Evolutionary conservation across 192 early-diverging fungal genomes (phyloP).

Genomic region (Gamsiella multidivaricata): DNA sequence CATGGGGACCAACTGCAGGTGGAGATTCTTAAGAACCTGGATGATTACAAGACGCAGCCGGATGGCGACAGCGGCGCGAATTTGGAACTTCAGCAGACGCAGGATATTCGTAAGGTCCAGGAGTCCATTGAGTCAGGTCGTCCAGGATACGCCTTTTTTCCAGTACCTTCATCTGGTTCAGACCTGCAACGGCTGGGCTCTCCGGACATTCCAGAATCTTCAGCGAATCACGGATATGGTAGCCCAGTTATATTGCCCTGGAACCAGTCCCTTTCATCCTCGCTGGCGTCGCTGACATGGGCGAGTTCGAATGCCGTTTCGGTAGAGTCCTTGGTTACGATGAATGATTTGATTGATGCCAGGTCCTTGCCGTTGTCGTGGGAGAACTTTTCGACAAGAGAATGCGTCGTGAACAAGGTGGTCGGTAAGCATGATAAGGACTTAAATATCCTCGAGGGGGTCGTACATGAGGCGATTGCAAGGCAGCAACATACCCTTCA

Average conservation of each 20-base stretch:
- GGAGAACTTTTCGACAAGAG: conserved; percentile 48
- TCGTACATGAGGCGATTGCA: conserved; percentile 36
- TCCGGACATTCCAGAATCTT: neutral
- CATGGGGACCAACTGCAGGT: conserved; percentile 40
- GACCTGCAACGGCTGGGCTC: neutral
- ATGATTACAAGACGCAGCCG: conserved; percentile 17
- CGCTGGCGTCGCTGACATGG: conserved; percentile 16
- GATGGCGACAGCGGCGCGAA: conserved; percentile 7
- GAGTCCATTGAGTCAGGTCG: conserved; percentile 45
- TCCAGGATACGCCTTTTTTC: conserved; percentile 31
- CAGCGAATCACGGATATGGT: neutral
- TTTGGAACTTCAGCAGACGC: conserved; percentile 18
- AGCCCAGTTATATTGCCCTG: neutral
- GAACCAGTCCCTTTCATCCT: neutral
- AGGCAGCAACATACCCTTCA: conserved; percentile 31
- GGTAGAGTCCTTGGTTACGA: neutral
- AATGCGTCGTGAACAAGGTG: conserved; percentile 48
- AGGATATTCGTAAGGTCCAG: conserved; percentile 41
- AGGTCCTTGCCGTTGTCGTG: conserved; percentile 30
- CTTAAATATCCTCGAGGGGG: conserved; percentile 29
- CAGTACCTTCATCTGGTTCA: neutral
- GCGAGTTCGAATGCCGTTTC: conserved; percentile 13
- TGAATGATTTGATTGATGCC: conserved; percentile 20
- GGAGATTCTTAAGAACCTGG: conserved; percentile 47
- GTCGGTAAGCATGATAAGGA: conserved; percentile 44